Conservation (phyloP, 2,329 filamentous ascomycete genomes). For the Aspergillus viridinutans region DNA sequence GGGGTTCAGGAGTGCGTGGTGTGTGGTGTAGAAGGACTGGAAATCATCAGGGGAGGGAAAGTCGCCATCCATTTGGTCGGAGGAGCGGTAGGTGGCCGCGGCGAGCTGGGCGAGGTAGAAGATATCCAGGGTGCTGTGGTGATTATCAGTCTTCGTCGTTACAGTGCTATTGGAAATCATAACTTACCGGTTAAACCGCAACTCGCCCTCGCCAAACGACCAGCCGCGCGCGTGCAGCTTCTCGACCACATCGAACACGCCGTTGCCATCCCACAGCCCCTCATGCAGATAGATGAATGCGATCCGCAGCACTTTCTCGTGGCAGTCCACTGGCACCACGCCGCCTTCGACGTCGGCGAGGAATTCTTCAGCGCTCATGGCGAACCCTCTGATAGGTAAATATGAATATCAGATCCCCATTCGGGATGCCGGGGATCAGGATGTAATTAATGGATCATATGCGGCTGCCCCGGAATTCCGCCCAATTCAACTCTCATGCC, state of each 20-base stretch:
- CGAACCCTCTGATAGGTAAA: neutral
- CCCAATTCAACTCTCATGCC: too few species aligned
- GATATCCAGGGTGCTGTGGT: constrained; percentile 18
- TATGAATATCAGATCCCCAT: constrained; percentile 1
- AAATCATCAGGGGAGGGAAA: constrained; percentile 15
- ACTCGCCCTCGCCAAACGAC: constrained; percentile 19
- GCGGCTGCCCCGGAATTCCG: neutral
- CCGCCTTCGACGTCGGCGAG: neutral
- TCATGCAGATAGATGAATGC: constrained; percentile 19
- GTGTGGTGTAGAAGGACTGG: constrained; percentile 12
- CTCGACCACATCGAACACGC: constrained; percentile 16
- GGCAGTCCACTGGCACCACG: constrained; percentile 11
- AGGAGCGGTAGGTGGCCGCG: constrained; percentile 17
- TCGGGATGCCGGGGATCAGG: neutral
- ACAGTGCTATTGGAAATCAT: neutral
- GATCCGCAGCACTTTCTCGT: constrained; percentile 24
- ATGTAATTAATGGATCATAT: neutral
- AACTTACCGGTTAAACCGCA: constrained; percentile 19
- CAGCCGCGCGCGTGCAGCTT: constrained; percentile 17
- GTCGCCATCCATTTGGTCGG: constrained; percentile 6
- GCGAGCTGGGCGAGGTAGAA: constrained; percentile 19
- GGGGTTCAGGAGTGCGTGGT: constrained; percentile 13
- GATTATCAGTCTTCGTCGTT: neutral
- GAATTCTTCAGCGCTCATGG: constrained; percentile 5
- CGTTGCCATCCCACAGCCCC: constrained; percentile 12